A percentile compares a stretch with the other conserved stretches of the same genome.
Evolutionary conservation across 345 rosid species (phyloP).

Genomic region (Draba incana): DNA sequence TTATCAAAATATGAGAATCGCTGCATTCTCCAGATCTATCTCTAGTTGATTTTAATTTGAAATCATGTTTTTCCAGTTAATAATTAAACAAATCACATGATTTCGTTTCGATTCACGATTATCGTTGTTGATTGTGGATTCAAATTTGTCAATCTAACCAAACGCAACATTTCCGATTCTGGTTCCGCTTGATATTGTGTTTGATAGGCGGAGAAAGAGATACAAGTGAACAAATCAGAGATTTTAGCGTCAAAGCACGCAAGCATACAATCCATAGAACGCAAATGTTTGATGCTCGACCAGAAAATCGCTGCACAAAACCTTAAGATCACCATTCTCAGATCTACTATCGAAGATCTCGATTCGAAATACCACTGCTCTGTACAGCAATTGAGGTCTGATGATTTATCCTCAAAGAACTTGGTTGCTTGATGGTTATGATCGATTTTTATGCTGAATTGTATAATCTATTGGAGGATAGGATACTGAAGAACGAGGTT

Average conservation of each 20-base stretch:
- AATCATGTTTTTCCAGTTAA: background rate
- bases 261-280: constrained; percentile 51
- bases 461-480: constrained; percentile 24
- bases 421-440: background rate
- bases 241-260: constrained; percentile 51
- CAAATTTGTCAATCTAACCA: background rate
- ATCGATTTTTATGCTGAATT: background rate
- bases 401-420: background rate
- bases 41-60: background rate
- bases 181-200: background rate
- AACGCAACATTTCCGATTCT: constrained; percentile 8
- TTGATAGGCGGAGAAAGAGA: constrained; percentile 67
- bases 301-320: constrained; percentile 58
- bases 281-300: constrained; percentile 57
- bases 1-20: background rate
- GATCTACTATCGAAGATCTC: constrained; percentile 50
- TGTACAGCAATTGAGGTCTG: constrained; percentile 49
- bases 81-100: constrained; percentile 5
- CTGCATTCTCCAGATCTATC: background rate
- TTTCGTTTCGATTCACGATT: background rate
- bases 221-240: constrained; percentile 55
- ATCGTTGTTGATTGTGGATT: background rate
- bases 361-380: constrained; percentile 46
- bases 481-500: constrained; percentile 58
- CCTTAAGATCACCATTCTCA: constrained; percentile 57